Conservation (phyloP, 805 yeast species). For the Millerozyma miso region DNA sequence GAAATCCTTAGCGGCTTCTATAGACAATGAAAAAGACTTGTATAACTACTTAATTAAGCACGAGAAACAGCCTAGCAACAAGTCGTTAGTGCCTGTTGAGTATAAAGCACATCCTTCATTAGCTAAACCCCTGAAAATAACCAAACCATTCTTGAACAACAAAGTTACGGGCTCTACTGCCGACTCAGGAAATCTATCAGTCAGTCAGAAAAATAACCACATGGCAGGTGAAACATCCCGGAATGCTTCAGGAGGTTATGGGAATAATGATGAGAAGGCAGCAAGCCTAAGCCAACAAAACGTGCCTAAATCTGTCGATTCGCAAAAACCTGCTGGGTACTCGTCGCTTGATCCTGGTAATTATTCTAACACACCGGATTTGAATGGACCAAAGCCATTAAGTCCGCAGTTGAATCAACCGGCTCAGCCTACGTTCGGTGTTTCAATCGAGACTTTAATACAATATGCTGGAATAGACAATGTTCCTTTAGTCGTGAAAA, state of each 20-base stretch:
- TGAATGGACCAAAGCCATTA: conserved; percentile 34
- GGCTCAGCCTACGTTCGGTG: conserved; percentile 65
- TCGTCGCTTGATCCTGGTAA: conserved; percentile 28
- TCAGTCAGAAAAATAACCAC: background rate
- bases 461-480: conserved; percentile 79
- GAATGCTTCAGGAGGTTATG: background rate
- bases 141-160: conserved; percentile 31
- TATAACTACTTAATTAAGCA: conserved; percentile 60
- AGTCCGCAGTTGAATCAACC: conserved; percentile 11
- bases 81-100: conserved; percentile 59
- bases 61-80: conserved; percentile 34
- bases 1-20: conserved; percentile 68
- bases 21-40: conserved; percentile 81
- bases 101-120: conserved; percentile 70
- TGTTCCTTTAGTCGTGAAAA: conserved; percentile 86
- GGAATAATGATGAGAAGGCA: background rate
- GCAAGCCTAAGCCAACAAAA: background rate
- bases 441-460: conserved; percentile 71
- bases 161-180: conserved; percentile 1
- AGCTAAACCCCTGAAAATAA: conserved; percentile 26
- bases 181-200: background rate
- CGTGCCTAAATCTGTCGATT: conserved; percentile 1
- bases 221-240: background rate
- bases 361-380: conserved; percentile 24
- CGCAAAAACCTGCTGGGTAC: conserved; percentile 1